Conservation (phyloP, 352 stramenopile species). For the Globisporangium rhizosaccharum region DNA sequence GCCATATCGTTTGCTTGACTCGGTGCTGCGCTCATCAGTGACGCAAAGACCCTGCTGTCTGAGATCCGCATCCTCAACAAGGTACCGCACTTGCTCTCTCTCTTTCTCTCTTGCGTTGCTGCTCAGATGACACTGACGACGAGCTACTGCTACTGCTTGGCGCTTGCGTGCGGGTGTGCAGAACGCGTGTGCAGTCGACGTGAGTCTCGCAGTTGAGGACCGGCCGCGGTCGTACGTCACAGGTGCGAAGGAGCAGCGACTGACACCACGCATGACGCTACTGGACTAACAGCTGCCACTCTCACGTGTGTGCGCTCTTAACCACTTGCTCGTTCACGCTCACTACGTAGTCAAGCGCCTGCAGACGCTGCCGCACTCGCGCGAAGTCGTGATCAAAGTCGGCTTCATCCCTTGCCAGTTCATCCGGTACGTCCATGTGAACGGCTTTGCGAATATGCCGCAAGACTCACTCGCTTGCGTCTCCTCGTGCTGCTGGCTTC, state of each 20-base stretch:
- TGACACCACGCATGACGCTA: no score
- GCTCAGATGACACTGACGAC: not conserved
- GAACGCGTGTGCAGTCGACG: slow-evolving; percentile 60
- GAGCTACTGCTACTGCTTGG: no score
- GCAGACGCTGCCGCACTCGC: slow-evolving; percentile 46
- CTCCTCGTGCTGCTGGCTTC: not conserved
- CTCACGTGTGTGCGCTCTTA: not conserved
- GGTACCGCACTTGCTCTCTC: slow-evolving; percentile 11
- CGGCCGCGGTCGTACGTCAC: slow-evolving; percentile 50
- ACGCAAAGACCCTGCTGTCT: slow-evolving; percentile 57
- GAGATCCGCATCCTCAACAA: slow-evolving; percentile 77
- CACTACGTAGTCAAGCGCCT: slow-evolving; percentile 34
- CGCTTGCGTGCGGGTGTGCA: slow-evolving; percentile 9
- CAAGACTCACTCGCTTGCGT: not conserved
- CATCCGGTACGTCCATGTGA: slow-evolving; percentile 24
- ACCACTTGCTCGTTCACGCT: not conserved
- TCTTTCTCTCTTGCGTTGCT: not conserved
- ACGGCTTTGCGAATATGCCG: not conserved
- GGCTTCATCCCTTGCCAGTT: slow-evolving; percentile 66
- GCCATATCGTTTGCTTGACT: not conserved
- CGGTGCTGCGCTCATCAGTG: slow-evolving; percentile 18
- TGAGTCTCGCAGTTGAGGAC: slow-evolving; percentile 68
- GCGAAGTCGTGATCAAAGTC: slow-evolving; percentile 46
- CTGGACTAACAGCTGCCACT: no score
- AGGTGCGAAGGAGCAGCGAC: slow-evolving; percentile 15